These are phyloP conservation scores for Apiotrichum porosum DNA, from an alignment of 1,284 basidiomycete species.

Conservation along the genomic window DNA sequence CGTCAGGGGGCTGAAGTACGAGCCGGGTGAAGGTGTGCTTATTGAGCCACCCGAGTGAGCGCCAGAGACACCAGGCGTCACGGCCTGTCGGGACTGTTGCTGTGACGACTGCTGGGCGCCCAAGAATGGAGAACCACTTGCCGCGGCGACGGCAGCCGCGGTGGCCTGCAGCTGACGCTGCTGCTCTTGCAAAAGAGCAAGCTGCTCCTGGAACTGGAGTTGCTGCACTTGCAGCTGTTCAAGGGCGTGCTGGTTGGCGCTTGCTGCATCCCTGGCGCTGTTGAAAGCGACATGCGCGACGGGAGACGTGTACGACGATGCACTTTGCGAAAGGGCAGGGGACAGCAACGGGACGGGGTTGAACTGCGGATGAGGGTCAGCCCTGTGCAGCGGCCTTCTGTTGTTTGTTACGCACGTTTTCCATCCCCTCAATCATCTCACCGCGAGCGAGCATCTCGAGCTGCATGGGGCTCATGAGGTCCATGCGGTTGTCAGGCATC, in stretches of 20 bases:
- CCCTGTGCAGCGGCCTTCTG: too few species aligned
- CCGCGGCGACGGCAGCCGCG: slow-evolving; percentile 35
- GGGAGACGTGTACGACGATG: slow-evolving; percentile 32
- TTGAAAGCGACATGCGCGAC: slow-evolving; percentile 19
- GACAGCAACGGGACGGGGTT: slow-evolving; percentile 38
- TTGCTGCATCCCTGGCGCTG: slow-evolving; percentile 2
- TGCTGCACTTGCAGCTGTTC: slow-evolving; percentile 45
- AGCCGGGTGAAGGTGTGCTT: slow-evolving; percentile 37
- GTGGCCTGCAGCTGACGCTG: slow-evolving; percentile 42
- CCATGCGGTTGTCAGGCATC: slow-evolving; percentile 32
- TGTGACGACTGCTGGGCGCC: slow-evolving; percentile 6
- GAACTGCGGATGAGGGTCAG: slow-evolving; percentile 27
- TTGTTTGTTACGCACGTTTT: slow-evolving; percentile 27
- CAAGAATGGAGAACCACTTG: slow-evolving; percentile 23
- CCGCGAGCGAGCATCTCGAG: slow-evolving; percentile 36
- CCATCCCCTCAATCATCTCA: slow-evolving; percentile 27
- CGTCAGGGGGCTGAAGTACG: slow-evolving; percentile 56
- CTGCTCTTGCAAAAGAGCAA: slow-evolving; percentile 37
- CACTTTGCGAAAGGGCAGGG: slow-evolving; percentile 33
- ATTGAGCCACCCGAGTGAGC: slow-evolving; percentile 14
- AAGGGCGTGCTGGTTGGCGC: slow-evolving; percentile 25
- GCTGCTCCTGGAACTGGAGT: slow-evolving; percentile 43
- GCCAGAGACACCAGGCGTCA: slow-evolving; percentile 19
- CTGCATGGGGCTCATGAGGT: slow-evolving; percentile 44
- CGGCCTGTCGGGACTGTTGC: slow-evolving; percentile 14